Evolutionary conservation across 129 eudicot genomes (phyloP).

Genomic region (Ambrosia trifida): DNA sequence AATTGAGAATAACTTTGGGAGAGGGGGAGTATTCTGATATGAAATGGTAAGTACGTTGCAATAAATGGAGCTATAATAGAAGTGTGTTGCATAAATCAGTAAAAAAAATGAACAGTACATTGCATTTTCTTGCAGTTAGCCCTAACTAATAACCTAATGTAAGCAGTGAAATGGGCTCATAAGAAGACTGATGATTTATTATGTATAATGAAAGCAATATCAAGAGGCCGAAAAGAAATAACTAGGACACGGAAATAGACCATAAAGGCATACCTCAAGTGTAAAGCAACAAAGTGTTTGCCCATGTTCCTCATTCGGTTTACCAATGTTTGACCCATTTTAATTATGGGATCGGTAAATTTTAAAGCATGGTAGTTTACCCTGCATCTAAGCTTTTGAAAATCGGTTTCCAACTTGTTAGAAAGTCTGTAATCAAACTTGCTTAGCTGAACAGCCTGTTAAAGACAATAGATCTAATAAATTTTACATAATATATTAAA

Average conservation of each 20-base stretch:
- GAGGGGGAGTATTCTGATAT: background rate
- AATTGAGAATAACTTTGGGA: background rate
- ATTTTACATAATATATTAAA: background rate
- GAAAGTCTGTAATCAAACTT: slow-evolving; percentile 89
- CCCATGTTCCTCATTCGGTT: slow-evolving; percentile 67
- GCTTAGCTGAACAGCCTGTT: slow-evolving; percentile 82
- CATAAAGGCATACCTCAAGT: slow-evolving; percentile 57
- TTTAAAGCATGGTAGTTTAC: slow-evolving; percentile 79
- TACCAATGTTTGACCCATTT: slow-evolving; percentile 75
- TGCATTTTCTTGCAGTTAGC: background rate
- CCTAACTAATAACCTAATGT: background rate
- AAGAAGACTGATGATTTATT: background rate
- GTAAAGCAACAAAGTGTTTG: slow-evolving; percentile 72
- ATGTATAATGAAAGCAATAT: background rate
- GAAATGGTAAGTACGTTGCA: slow-evolving; percentile 7
- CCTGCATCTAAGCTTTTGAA: slow-evolving; percentile 87
- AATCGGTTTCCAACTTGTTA: slow-evolving; percentile 57
- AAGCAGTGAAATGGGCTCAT: background rate
- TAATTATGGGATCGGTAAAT: slow-evolving; percentile 66
- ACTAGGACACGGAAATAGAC: background rate
- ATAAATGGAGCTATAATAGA: background rate
- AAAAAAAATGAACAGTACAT: background rate
- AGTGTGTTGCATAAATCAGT: background rate
- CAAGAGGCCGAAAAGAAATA: background rate
- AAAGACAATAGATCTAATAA: slow-evolving; percentile 13